A percentile compares a stretch with the other conserved stretches of the same genome.
These are phyloP conservation scores for Rubia yunnanensis DNA, from an alignment of 257 asterid genomes.

Conservation along the genomic window DNA sequence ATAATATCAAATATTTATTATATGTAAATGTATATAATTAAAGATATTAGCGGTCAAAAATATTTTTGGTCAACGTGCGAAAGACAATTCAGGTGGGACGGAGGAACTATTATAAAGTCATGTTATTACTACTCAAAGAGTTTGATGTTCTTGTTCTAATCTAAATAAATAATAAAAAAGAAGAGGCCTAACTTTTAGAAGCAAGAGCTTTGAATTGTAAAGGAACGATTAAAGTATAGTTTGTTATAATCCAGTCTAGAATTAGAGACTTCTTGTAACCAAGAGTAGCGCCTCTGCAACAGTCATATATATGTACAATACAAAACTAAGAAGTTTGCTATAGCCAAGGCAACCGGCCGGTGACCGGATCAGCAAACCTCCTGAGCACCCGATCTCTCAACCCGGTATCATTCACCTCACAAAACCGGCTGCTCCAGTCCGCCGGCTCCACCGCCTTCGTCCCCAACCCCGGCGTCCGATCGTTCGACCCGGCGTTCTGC, in stretches of 20 bases:
- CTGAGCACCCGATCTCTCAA: conserved; percentile 32
- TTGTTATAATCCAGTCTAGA: background rate
- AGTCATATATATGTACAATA: background rate
- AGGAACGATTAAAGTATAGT: background rate
- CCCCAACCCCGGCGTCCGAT: conserved; percentile 72
- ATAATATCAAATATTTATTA: too few species aligned
- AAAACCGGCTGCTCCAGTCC: conserved; percentile 56
- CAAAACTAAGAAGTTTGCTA: conserved; percentile 4
- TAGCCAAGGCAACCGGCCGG: conserved; percentile 58
- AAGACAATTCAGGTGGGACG: too few species aligned
- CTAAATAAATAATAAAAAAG: too few species aligned
- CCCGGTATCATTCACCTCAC: conserved; percentile 56
- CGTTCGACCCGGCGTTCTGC: conserved; percentile 51
- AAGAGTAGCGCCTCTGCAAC: too few species aligned
- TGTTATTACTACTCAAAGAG: too few species aligned
- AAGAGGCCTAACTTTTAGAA: too few species aligned
- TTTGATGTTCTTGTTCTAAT: too few species aligned
- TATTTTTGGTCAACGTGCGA: too few species aligned
- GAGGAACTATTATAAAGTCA: too few species aligned
- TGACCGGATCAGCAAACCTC: conserved; percentile 27
- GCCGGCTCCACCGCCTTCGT: conserved; percentile 60
- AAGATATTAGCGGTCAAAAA: too few species aligned
- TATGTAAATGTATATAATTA: too few species aligned
- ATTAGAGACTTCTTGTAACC: background rate
- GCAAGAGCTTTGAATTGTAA: too few species aligned